Base-by-base conservation (phyloP, 257 asterid species). In the Solanum clarkiae region DNA sequence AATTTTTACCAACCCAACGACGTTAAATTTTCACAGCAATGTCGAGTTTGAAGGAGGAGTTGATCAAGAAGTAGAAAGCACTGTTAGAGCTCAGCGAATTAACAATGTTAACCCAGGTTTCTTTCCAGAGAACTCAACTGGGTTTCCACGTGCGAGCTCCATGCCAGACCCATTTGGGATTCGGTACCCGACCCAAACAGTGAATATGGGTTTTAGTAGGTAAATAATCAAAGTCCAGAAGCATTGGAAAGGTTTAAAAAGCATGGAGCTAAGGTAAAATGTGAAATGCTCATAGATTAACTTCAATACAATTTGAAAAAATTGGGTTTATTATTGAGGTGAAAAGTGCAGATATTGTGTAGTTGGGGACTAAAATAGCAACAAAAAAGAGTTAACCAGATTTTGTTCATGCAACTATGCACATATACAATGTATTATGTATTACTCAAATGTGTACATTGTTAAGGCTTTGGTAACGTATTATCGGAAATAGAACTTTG, bases 11-110 rank as follows among this genome's bases (percentile, higher is more conserved):
- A 55, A 56, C 3, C 54, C 59, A 55, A 8, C 54, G 42, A 16
- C 54, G n/a, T 13, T 81, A 70, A 60, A 81, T 42, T 81, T 60
- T 60, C 84, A 16, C 87, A 84, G 2, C 17, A 84, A 40, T 1
- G 86, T 71, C 80, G 56, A 45, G 26, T 32, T 32, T 69, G 80
- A 72, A 13, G 86, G 32, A 40, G 81, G 6, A n/a, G 54, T 62
- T 22, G 94, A 88, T 1, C 91, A 93, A n/a, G 97, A 93, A 71
- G 93, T 91, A 5, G 91, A 92, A 47, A 90, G 94, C 71, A 90
- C 91, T 49, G 13, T 79, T 9, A 84, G 86, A 66, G 77, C 62
- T 57, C 87, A 84, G 57, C 91, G 90, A 49, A 80, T 85, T 22
- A 88, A 84, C 86, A 90, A 8, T 1, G 10, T 44, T 44, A 44